phyloP scores from a whole-genome alignment of 2,329 filamentous ascomycete species.

The Pseudogymnoascus sp. region DNA sequence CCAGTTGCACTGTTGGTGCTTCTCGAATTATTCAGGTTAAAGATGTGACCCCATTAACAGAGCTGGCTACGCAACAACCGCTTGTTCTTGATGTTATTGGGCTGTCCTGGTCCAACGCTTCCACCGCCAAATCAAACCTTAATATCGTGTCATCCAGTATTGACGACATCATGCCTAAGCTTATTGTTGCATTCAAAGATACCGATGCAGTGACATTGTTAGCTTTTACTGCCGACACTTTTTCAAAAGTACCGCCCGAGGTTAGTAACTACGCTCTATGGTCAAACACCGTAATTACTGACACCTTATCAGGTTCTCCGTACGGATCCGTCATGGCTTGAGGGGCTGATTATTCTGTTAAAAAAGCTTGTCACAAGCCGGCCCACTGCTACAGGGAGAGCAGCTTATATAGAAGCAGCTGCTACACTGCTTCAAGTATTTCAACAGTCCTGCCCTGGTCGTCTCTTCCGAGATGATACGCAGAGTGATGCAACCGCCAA shows the following conservation, averaged over 20 bases:
- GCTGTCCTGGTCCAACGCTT: slow-evolving; percentile 51
- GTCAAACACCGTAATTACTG: background rate
- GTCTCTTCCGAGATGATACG: slow-evolving; percentile 46
- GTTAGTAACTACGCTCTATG: slow-evolving; percentile 32
- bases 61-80: slow-evolving; percentile 48
- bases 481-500: slow-evolving; percentile 33
- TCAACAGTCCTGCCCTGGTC: slow-evolving; percentile 37
- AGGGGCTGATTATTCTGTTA: slow-evolving; percentile 41
- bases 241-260: slow-evolving; percentile 42
- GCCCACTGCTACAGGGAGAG: slow-evolving; percentile 48
- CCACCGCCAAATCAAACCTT: slow-evolving; percentile 27
- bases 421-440: slow-evolving; percentile 53
- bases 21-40: slow-evolving; percentile 41
- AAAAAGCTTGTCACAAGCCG: slow-evolving; percentile 47
- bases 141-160: slow-evolving; percentile 36
- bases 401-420: slow-evolving; percentile 53
- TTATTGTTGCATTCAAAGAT: slow-evolving; percentile 49
- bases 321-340: slow-evolving; percentile 48
- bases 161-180: slow-evolving; percentile 39
- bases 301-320: slow-evolving; percentile 39
- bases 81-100: slow-evolving; percentile 49
- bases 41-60: slow-evolving; percentile 49
- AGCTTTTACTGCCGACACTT: slow-evolving; percentile 47
- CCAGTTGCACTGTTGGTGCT: slow-evolving; percentile 46
- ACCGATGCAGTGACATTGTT: slow-evolving; percentile 56